These are phyloP conservation scores for Ogataea philodendri DNA, from an alignment of 805 yeast species.

Conservation along the genomic window DNA sequence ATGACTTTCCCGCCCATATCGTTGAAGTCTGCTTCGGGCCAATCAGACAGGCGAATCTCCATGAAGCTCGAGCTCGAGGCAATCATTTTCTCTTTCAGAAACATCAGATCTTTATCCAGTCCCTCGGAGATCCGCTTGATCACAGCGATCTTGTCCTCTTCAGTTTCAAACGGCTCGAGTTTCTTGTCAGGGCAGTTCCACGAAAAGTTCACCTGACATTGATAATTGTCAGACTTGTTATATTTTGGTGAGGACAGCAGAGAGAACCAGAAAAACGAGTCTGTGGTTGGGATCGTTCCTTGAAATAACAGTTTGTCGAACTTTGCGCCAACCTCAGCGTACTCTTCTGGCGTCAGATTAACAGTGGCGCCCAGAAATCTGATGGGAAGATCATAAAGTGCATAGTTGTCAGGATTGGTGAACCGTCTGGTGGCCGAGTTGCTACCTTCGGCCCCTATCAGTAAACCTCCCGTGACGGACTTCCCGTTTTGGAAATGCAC, in stretches of 20 bases:
- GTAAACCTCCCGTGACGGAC: constrained; percentile 17
- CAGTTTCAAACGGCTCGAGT: constrained; percentile 10
- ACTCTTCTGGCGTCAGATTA: constrained; percentile 24
- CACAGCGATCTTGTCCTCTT: constrained; percentile 9
- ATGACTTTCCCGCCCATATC: constrained; percentile 26
- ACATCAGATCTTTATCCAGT: constrained; percentile 7
- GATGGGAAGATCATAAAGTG: constrained; percentile 28
- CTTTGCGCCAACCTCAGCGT: constrained; percentile 15
- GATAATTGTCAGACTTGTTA: constrained; percentile 13
- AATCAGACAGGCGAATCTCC: constrained; percentile 18
- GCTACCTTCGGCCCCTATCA: constrained; percentile 32
- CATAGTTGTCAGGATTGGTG: constrained; percentile 23
- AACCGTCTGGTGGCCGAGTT: constrained; percentile 26
- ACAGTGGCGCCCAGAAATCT: constrained; percentile 32
- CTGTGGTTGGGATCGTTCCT: constrained; percentile 30
- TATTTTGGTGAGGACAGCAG: constrained; percentile 19
- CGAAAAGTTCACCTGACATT: constrained; percentile 23
- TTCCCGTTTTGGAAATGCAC: constrained; percentile 24
- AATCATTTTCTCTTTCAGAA: constrained; percentile 14
- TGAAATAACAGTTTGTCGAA: constrained; percentile 34
- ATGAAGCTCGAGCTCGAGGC: constrained; percentile 6
- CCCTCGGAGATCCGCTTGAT: constrained; percentile 14
- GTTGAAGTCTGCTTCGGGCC: constrained; percentile 19
- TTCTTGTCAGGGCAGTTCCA: constrained; percentile 17
- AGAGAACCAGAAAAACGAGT: constrained; percentile 33